These are phyloP conservation scores for Tuber aestivum DNA, from an alignment of 495 filamentous ascomycete species.

Conservation along the genomic window DNA sequence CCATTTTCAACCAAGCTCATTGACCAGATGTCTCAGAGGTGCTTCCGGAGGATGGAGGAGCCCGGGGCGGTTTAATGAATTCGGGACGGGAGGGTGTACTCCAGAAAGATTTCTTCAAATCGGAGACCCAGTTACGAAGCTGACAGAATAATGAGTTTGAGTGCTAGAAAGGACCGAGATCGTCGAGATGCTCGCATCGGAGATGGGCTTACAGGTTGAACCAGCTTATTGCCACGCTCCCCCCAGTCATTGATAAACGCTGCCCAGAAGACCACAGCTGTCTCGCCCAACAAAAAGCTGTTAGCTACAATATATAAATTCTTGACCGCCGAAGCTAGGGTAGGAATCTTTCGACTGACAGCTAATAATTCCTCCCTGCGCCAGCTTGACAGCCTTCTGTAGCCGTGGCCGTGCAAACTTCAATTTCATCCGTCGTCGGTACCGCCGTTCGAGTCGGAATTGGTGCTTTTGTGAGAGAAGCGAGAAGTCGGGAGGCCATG, in stretches of 20 bases:
- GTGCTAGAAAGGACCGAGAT: background rate
- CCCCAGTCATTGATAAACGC: slow-evolving; percentile 76
- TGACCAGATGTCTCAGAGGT: background rate
- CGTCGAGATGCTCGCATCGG: background rate
- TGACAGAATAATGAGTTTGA: slow-evolving; percentile 5
- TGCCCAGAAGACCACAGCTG: slow-evolving; percentile 65
- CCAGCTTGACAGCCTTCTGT: slow-evolving; percentile 63
- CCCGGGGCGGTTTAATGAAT: background rate
- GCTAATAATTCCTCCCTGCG: slow-evolving; percentile 60
- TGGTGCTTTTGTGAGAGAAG: slow-evolving; percentile 75
- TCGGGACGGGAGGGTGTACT: slow-evolving; percentile 16
- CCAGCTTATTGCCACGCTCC: slow-evolving; percentile 52
- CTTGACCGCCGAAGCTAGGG: background rate
- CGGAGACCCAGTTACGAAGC: slow-evolving; percentile 27
- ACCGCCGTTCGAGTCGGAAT: slow-evolving; percentile 73
- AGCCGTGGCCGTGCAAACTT: slow-evolving; percentile 69
- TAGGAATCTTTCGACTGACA: slow-evolving; percentile 50
- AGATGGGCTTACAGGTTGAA: slow-evolving; percentile 51
- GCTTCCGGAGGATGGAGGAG: slow-evolving; percentile 6
- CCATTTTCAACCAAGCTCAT: background rate
- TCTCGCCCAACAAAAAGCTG: slow-evolving; percentile 5
- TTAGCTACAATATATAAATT: background rate
- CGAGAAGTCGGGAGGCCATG: slow-evolving; percentile 89
- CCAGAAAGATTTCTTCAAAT: slow-evolving; percentile 23
- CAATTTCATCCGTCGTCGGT: slow-evolving; percentile 62